These are phyloP conservation scores for Lunasporangiospora selenospora DNA, from an alignment of 192 early-diverging fungal genomes.

Conservation along the genomic window DNA sequence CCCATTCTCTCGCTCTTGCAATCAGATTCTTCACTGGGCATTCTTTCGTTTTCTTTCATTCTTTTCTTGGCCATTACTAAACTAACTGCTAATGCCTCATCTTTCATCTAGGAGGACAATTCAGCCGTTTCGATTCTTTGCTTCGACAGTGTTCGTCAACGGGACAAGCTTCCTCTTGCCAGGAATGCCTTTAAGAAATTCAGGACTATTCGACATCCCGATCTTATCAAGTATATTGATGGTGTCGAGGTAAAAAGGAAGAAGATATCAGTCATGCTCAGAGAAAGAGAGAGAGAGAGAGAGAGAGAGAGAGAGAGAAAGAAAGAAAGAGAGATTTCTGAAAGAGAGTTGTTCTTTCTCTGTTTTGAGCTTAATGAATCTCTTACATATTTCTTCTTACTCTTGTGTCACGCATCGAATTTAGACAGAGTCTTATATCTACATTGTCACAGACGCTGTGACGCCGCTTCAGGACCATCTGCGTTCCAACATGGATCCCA, in stretches of 20 bases:
- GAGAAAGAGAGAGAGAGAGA: too few species aligned
- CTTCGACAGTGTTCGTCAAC: slow-evolving; percentile 73
- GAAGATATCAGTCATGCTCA: neutral
- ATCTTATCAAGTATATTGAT: slow-evolving; percentile 84
- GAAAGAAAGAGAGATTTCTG: too few species aligned
- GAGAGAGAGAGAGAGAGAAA: too few species aligned
- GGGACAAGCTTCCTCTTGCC: slow-evolving; percentile 81
- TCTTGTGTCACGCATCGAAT: slow-evolving; percentile 12
- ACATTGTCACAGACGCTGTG: slow-evolving; percentile 90
- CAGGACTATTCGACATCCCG: slow-evolving; percentile 91
- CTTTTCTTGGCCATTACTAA: neutral
- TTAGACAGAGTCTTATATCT: slow-evolving; percentile 74
- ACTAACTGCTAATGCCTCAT: neutral
- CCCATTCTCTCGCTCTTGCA: too few species aligned
- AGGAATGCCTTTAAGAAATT: slow-evolving; percentile 87
- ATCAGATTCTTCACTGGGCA: too few species aligned
- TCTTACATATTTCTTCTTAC: too few species aligned
- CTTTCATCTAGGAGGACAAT: slow-evolving; percentile 63
- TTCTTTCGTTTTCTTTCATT: neutral
- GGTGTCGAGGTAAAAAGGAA: slow-evolving; percentile 75
- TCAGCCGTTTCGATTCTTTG: slow-evolving; percentile 81
- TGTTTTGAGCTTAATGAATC: too few species aligned
- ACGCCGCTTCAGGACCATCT: slow-evolving; percentile 69
- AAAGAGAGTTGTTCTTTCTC: too few species aligned
- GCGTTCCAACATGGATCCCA: slow-evolving; percentile 54